Conservation (phyloP, 2,329 filamentous ascomycete genomes). For the Neofusicoccum umdonicola region DNA sequence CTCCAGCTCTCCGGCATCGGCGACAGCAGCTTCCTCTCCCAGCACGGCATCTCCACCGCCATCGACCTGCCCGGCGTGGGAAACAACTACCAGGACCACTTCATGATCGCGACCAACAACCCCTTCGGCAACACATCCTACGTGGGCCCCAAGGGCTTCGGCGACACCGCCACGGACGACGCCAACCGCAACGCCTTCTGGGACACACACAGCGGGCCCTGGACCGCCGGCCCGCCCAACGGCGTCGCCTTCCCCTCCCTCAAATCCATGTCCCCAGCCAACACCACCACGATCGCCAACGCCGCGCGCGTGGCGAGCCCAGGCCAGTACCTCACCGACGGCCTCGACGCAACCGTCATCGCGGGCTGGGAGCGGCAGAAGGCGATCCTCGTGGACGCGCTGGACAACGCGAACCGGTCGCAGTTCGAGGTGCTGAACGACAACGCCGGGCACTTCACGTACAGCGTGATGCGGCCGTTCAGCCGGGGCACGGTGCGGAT, state of each 20-base stretch:
- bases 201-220: neutral
- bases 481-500: conserved; percentile 27
- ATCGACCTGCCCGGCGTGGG: conserved; percentile 30
- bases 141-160: neutral
- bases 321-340: neutral
- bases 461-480: conserved; percentile 23
- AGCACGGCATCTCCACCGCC: conserved; percentile 23
- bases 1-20: conserved; percentile 64
- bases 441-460: conserved; percentile 14
- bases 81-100: conserved; percentile 33
- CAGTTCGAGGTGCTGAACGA: conserved; percentile 17
- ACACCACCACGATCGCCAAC: neutral
- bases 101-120: conserved; percentile 26
- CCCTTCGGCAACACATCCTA: neutral
- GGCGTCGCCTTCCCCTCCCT: conserved; percentile 18
- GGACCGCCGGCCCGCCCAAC: conserved; percentile 12
- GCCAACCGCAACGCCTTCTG: neutral
- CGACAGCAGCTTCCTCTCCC: conserved; percentile 35
- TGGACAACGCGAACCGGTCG: conserved; percentile 6
- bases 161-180: neutral
- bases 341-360: conserved; percentile 4
- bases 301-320: neutral
- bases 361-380: conserved; percentile 15
- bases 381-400: neutral
- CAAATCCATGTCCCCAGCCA: neutral